Base-by-base conservation (phyloP, 345 rosid species). In the Trapa incisa region DNA sequence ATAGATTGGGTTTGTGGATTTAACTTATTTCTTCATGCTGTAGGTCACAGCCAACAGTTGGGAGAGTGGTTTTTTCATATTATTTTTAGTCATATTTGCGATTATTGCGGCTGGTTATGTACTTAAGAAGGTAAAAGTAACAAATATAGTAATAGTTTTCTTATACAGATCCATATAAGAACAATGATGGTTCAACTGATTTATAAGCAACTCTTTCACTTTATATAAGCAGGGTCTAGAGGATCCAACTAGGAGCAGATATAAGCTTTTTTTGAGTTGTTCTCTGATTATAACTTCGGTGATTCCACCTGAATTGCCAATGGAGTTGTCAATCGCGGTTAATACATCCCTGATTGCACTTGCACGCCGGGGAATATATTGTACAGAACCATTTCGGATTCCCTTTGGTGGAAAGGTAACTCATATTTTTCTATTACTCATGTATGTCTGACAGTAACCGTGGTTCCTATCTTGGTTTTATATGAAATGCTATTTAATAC, bases 1-100 rank as follows among this genome's bases (percentile, higher is more conserved):
- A 35, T 17, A 67, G 42, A 47, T 37, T 12, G 58, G 64, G 61
- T 66, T 11, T 69, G 37, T 64, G 58, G 63, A 5, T 67, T 58
- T 68, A 35, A 68, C 53, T 37, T 17, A 15, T 50, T 67, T 56
- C 41, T 62, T 54, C 43, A 50, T 66, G 45, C 29, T 82, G 75
- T 73, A 91, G 99, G 96, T 95, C 37, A 91, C 99, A 70, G 99
- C 99, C 29, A 95, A 95, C 75, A 95, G 97, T 86, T 91, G 99
- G 99, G 99, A 95, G 81, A 95, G 97, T 81, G 99, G 99, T 42
- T 72, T 88, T 7, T 95, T 95, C 81, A 95, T 95, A 70, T 83
- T 91, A 68, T 95, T 95, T 78, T 79, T 95, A 64, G 96, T 95
- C 67, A 84, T 95, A 50, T 95, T 95, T 85, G 99, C 99, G 1